Evolutionary conservation across 1,284 basidiomycete genomes (phyloP).

Genomic region (Stygiomarasmius scandens): DNA sequence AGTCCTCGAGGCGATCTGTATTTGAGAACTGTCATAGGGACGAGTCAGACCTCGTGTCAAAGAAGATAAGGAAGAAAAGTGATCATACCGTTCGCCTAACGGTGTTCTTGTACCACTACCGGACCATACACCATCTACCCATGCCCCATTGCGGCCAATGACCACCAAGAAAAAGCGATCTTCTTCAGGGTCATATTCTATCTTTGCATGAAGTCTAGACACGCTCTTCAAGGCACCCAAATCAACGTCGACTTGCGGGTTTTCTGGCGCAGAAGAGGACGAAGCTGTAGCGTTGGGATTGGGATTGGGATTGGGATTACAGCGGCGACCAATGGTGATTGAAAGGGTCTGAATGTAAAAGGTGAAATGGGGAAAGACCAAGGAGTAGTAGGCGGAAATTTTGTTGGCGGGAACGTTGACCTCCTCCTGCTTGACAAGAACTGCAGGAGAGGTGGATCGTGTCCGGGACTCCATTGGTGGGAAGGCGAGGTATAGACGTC

Average conservation of each 20-base stretch:
- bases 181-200: conserved; percentile 87
- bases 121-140: conserved; percentile 96
- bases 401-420: conserved; percentile 44
- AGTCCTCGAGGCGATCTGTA: conserved; percentile 97
- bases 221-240: conserved; percentile 97
- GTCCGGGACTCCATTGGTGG: conserved; percentile 14
- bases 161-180: conserved; percentile 92
- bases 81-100: conserved; percentile 74
- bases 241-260: conserved; percentile 85
- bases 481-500: background rate
- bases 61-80: conserved; percentile 23
- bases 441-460: conserved; percentile 7
- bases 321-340: conserved; percentile 78
- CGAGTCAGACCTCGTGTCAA: conserved; percentile 12
- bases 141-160: conserved; percentile 93
- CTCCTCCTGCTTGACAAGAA: conserved; percentile 34
- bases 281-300: conserved; percentile 50
- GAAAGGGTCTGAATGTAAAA: conserved; percentile 86
- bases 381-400: conserved; percentile 92
- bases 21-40: conserved; percentile 77
- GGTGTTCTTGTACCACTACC: conserved; percentile 85
- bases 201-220: conserved; percentile 93
- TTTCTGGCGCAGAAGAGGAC: conserved; percentile 67
- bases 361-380: conserved; percentile 90
- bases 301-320: conserved; percentile 43